These are phyloP conservation scores for Tephrocybe sp. DNA, from an alignment of 768 basidiomycete species.

Conservation along the genomic window DNA sequence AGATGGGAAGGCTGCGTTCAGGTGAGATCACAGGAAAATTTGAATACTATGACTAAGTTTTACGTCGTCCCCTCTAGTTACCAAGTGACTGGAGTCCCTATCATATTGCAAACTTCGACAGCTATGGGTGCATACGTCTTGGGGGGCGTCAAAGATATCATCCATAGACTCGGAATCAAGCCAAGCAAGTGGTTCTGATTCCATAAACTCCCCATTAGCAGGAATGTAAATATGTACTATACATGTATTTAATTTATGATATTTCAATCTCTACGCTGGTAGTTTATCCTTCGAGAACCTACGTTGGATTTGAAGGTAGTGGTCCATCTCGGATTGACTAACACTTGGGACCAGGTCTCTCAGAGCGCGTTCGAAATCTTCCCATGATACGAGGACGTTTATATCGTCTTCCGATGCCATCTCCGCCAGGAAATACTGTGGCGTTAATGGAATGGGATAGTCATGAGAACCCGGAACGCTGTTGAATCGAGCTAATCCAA, in stretches of 20 bases:
- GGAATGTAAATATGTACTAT: background rate
- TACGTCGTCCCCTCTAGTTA: constrained; percentile 28
- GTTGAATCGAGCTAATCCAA: constrained; percentile 43
- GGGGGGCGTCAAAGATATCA: constrained; percentile 48
- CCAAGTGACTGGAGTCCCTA: constrained; percentile 46
- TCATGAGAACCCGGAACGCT: constrained; percentile 32
- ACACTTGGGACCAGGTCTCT: constrained; percentile 75
- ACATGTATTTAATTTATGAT: background rate
- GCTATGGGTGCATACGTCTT: constrained; percentile 47
- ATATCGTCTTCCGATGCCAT: constrained; percentile 69
- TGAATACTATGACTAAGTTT: background rate
- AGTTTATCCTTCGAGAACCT: constrained; percentile 50
- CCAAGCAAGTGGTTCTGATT: constrained; percentile 56
- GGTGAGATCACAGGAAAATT: constrained; percentile 31
- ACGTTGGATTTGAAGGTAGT: constrained; percentile 72
- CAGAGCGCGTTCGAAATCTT: constrained; percentile 79
- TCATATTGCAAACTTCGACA: constrained; percentile 36
- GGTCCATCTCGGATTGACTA: constrained; percentile 79
- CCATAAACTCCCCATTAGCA: background rate
- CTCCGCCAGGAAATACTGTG: constrained; percentile 89
- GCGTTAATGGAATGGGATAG: constrained; percentile 70
- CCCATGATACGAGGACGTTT: constrained; percentile 66
- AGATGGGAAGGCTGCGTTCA: constrained; percentile 52
- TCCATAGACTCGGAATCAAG: constrained; percentile 51
- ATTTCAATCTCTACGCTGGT: background rate